Conservation (phyloP, 345 rosid genomes). For the Salix exigua region DNA sequence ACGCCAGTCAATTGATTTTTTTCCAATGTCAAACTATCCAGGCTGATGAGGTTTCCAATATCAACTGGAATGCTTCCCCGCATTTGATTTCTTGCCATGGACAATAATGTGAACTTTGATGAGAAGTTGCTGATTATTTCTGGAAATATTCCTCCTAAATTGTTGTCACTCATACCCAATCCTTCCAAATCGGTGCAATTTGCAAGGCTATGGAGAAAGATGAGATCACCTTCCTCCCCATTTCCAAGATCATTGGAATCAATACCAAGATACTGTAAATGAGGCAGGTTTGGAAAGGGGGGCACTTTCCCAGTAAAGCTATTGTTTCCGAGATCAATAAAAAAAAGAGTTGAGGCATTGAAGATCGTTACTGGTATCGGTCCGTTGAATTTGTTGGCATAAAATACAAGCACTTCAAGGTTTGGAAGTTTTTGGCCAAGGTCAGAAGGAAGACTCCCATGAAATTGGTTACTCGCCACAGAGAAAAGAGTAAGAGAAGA, state of each 20-base stretch:
- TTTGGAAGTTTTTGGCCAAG: slow-evolving; percentile 13
- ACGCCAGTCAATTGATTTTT: slow-evolving; percentile 3
- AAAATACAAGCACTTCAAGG: neutral
- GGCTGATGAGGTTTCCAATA: slow-evolving; percentile 22
- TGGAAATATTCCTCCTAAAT: slow-evolving; percentile 16
- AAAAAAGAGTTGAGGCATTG: slow-evolving; percentile 9
- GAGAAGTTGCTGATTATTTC: slow-evolving; percentile 8
- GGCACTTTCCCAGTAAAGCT: slow-evolving; percentile 8
- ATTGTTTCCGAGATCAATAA: rapidly evolving
- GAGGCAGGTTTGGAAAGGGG: neutral
- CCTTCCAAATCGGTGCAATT: neutral
- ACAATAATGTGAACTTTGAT: rapidly evolving
- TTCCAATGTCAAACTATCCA: neutral
- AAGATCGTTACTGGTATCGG: slow-evolving; percentile 17
- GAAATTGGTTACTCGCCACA: slow-evolving; percentile 15
- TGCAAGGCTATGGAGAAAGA: slow-evolving; percentile 2
- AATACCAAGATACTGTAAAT: neutral
- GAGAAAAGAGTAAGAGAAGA: neutral
- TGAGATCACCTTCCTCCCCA: neutral
- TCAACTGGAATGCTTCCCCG: neutral
- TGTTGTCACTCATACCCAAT: neutral
- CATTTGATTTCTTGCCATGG: neutral
- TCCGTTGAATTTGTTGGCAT: slow-evolving; percentile 13
- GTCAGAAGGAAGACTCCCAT: neutral
- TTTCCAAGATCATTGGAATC: neutral